Conservation (phyloP, 2,329 filamentous ascomycete species). For the Aspergillus sp. region DNA sequence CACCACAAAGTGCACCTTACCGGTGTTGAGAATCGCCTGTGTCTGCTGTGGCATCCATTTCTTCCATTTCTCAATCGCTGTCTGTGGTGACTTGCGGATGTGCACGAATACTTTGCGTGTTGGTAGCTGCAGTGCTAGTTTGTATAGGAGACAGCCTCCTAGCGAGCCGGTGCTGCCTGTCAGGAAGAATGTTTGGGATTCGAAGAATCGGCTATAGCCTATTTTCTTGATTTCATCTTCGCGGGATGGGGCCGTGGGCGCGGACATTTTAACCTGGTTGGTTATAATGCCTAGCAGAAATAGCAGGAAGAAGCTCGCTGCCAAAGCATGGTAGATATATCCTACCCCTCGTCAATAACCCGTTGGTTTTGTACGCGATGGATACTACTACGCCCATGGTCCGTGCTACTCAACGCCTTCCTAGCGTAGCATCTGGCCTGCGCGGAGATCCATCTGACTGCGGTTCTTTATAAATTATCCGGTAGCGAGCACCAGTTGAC, state of each 20-base stretch:
- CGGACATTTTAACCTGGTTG: not conserved
- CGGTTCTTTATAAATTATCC: too few species aligned
- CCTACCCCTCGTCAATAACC: too few species aligned
- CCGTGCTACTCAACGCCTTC: too few species aligned
- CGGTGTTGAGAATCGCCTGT: conserved; percentile 16
- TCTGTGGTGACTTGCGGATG: conserved; percentile 15
- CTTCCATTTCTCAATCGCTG: conserved; percentile 22
- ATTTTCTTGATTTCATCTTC: conserved; percentile 14
- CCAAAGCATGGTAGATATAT: too few species aligned
- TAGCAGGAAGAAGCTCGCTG: too few species aligned
- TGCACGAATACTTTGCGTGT: conserved; percentile 24
- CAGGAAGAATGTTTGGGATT: conserved; percentile 21
- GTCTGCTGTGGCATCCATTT: conserved; percentile 22
- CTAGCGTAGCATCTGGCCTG: too few species aligned
- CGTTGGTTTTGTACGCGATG: too few species aligned
- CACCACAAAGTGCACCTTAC: conserved; percentile 20
- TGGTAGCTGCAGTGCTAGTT: conserved; percentile 24
- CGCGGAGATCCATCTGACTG: too few species aligned
- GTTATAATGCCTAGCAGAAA: too few species aligned
- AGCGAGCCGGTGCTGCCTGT: conserved; percentile 25
- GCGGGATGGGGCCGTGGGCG: conserved; percentile 3
- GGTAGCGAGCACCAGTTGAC: too few species aligned
- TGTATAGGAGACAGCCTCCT: conserved; percentile 27
- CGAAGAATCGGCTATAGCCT: conserved; percentile 20
- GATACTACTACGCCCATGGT: too few species aligned